A percentile compares a stretch with the other conserved stretches of the same genome.
These are phyloP conservation scores for Saccharomyces hybrid DNA, from an alignment of 1,139 yeast genomes.

Conservation along the genomic window DNA sequence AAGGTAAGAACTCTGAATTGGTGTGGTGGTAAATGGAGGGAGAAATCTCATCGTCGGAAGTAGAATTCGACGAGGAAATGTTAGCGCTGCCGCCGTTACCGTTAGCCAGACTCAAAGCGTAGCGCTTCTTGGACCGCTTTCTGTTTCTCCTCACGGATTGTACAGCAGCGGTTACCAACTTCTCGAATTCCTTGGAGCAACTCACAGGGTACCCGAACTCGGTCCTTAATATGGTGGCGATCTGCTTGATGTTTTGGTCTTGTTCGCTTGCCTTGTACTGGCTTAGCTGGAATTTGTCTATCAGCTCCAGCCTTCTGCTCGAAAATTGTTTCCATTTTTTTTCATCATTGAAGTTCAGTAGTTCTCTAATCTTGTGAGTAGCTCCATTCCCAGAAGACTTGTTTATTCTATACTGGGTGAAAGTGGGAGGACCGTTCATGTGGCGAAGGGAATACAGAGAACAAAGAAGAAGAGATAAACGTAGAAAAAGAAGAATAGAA, in stretches of 20 bases:
- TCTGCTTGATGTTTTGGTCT: conserved; percentile 66
- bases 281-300: conserved; percentile 70
- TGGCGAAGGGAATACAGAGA: background rate
- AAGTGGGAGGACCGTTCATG: background rate
- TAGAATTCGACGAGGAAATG: background rate
- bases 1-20: background rate
- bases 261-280: conserved; percentile 87
- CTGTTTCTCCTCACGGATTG: conserved; percentile 69
- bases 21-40: background rate
- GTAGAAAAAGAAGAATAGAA: background rate
- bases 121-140: conserved; percentile 40
- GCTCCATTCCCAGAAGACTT: conserved; percentile 41
- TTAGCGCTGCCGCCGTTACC: background rate
- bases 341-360: conserved; percentile 72
- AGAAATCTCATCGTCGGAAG: background rate
- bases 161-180: conserved; percentile 84
- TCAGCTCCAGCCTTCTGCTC: conserved; percentile 77
- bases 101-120: conserved; percentile 1
- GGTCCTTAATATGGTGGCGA: conserved; percentile 64
- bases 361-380: conserved; percentile 68
- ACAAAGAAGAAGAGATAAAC: background rate
- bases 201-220: conserved; percentile 67
- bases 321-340: conserved; percentile 82
- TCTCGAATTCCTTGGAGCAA: conserved; percentile 67
- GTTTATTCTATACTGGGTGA: background rate